Evolutionary conservation across 371 early-diverging fungal genomes (phyloP), one percentile per base, ranked within the genome.

Genomic region (Rhizopus microsporus): DNA sequence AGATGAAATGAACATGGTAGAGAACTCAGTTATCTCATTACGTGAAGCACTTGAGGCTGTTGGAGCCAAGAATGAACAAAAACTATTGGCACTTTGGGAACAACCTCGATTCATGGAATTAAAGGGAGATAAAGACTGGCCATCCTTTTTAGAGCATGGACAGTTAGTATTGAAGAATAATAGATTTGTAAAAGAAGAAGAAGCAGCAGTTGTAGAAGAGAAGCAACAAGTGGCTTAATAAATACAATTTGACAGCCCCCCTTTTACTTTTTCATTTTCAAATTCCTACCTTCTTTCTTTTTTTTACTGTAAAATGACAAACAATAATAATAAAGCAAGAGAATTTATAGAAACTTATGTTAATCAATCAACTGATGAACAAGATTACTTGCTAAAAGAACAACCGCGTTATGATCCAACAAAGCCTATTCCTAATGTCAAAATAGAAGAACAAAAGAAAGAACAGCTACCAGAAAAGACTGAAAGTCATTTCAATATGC

Each of bases 51-150:
- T 80, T 16, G 75, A 74, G 47, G 31, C 60, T 0, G 63, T 69
- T 9, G 65, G 62, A 13, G 51, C 60, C 12, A 67, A 47, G 23
- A 56, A 62, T 16, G 64, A 65, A 17, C 44, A 56, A 7, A 64
- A 72, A 17, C 39, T 80, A 32, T 57, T 68, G 37, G 75, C 77
- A 9, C 64, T 75, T 50, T 80, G 80, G 80, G 80, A 80, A 58
- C 77, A 75, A 54, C 70, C 72, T 57, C 67, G 60, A 6, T 72
- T 74, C 35, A 67, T 71, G 60, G 76, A 78, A 38, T 45, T 74
- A 43, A 65, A 63, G 46, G 73, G 67, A n/a, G 71, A 75, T 0
- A 62, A 67, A 37, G 64, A 68, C 39, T 80, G 80, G 80, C 80
- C 80, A 34, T 54, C 64, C 7, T 77, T 69, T 56, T 65, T 80